Evolutionary conservation across 352 stramenopile species (phyloP), one percentile per base, ranked within the genome.

Genomic region (Phytophthora sojae): DNA sequence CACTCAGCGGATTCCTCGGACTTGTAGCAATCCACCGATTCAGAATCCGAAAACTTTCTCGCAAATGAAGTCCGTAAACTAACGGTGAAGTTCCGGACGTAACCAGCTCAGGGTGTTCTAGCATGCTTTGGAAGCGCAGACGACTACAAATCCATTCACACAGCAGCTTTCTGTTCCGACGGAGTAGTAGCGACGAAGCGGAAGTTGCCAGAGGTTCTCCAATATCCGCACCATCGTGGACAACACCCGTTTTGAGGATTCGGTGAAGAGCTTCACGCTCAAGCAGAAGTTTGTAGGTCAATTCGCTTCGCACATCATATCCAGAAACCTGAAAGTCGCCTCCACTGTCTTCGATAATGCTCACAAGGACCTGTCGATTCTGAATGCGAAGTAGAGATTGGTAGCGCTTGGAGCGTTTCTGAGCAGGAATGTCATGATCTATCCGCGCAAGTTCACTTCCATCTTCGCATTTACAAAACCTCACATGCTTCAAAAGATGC

Each of bases 51-150:
- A 91, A 87, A 37, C 79, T 91, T 45, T 80, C 63, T 9, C 82
- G 80, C 51, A 94, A 19, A 66, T 89, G 79, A 26, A 79, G 29
- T 4, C 84, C 73, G 55, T 69, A 77, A 2, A 68, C 44, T 17
- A 92, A 70, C 7, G 83, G 74, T 0, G 81, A 89, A 3, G 74
- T 63, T 3, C 75, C 69, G 35, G 80, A 62, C 6, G 71, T 62
- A 0, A 90, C 54, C 6, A 74, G 42, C 26, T 85, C 66, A 3
- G 84, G 86, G 56, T 94, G 86, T 12, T 91, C 81, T 19, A 89
- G 42, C 29, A 92, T 64, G 44, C 60, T 90, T 64, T 91, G 86
- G 26, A 94, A 91, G 0, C 72, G 72, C 11, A 94, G 49, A 17
- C 79, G 81, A 37, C 60, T 68, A 3, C 61, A 69, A 37, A 94